Base-by-base conservation (phyloP, 805 yeast genomes). In the Geotrichum ghanense region DNA sequence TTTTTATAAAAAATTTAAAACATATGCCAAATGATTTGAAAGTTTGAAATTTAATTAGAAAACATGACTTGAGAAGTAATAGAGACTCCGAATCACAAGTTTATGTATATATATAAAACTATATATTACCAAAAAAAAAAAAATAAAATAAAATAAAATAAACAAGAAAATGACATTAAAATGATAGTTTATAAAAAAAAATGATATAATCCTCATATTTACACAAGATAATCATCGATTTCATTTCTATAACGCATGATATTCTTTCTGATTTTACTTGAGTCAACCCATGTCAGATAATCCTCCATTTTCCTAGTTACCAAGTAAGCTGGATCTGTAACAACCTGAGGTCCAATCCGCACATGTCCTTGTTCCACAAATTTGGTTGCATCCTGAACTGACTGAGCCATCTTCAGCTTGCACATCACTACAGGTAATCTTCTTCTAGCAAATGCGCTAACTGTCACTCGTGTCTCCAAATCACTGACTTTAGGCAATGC, bases 321-420 rank as follows among this genome's bases (percentile, higher is more conserved):
- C 56, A 94, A 70, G 62, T 81, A 90, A 0, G 97, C 96, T 2
- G 97, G 94, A 63, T 92, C 98, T 1, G 96, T 89, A 41, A 94
- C 81, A 22, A 94, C 82, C 60, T 87, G 83, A 10, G 97, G 97
- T 0, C 99, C 99, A 4, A 92, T 95, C 55, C 98, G 75, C 2
- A 92, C 95, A 59, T 92, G 97, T 2, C 99, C 99, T 63, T 92
- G 97, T 60, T 92, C 97, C 12, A 94, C 75, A 61, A 85, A 86
- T 43, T 85, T 85, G 22, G 89, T 84, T 0, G 97, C 98, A 35
- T 89, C 97, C 23, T 75, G 68, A 22, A 90, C 72, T 40, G 81
- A 84, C 58, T 90, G 88, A 0, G 95, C 89, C 99, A 92, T 94
- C 58, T 83, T 85, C 54, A 89, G 69, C 49, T 96, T 75, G 57